These are phyloP conservation scores for Rhizophagus sp. DNA, from an alignment of 192 early-diverging fungal species.

Conservation along the genomic window DNA sequence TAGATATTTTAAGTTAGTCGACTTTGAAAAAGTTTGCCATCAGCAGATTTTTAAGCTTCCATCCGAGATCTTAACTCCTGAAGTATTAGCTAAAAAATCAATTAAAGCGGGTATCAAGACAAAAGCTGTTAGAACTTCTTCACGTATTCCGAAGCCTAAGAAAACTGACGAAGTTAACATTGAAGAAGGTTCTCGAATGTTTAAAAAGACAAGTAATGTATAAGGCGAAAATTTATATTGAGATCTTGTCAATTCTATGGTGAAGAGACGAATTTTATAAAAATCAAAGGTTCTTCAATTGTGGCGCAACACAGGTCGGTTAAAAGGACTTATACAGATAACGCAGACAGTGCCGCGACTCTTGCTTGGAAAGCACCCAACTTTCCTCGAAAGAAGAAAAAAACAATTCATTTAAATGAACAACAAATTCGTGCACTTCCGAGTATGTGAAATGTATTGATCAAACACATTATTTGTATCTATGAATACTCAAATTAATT, in stretches of 20 bases:
- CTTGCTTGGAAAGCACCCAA: neutral
- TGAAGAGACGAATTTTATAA: neutral
- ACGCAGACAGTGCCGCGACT: neutral
- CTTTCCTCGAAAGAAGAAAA: neutral
- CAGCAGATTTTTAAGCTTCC: neutral
- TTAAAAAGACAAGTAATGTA: neutral
- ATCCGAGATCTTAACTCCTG: neutral
- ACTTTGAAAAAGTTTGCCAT: neutral
- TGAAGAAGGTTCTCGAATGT: neutral
- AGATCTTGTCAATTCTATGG: neutral
- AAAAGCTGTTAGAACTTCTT: neutral
- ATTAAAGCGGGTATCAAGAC: neutral
- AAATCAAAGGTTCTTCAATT: neutral
- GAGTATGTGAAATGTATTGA: neutral
- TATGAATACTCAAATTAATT: neutral
- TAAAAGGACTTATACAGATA: conserved; percentile 3
- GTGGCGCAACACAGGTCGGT: neutral
- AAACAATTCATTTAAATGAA: neutral
- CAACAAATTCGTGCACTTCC: conserved; percentile 1
- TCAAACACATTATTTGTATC: neutral
- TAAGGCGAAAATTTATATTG: neutral
- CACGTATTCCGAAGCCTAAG: neutral
- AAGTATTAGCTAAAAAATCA: neutral
- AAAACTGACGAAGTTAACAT: neutral
- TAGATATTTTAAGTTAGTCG: neutral